These are phyloP conservation scores for Erysimum cheiranthoides DNA, from an alignment of 345 rosid genomes.

Conservation along the genomic window DNA sequence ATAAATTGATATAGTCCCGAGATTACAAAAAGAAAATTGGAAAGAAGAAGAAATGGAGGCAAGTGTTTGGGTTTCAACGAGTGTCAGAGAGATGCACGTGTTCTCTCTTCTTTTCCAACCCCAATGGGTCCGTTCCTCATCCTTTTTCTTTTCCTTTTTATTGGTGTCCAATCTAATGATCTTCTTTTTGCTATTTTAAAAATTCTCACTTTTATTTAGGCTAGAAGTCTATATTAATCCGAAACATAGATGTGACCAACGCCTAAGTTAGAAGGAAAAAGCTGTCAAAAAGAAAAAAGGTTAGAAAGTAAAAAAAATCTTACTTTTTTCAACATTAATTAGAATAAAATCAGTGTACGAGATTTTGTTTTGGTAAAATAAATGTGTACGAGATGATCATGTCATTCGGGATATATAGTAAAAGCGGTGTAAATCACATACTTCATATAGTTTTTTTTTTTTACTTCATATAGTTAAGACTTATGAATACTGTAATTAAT, in stretches of 20 bases:
- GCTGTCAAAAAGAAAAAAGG: too few species aligned
- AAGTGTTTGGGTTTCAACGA: conserved; percentile 38
- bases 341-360: background rate
- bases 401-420: background rate
- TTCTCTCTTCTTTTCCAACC: conserved; percentile 34
- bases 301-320: background rate
- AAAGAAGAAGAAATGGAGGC: conserved; percentile 18
- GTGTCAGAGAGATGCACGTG: conserved; percentile 47
- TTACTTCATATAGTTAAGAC: background rate
- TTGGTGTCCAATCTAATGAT: conserved; percentile 11
- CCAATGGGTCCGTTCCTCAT: conserved; percentile 15
- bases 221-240: background rate
- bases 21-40: background rate
- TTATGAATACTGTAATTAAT: background rate
- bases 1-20: background rate
- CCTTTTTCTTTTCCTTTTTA: conserved; percentile 1
- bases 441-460: background rate
- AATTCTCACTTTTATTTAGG: background rate
- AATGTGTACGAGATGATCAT: background rate
- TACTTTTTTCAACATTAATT: background rate
- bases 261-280: background rate
- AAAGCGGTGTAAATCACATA: background rate
- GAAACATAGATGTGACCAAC: conserved; percentile 7
- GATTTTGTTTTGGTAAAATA: background rate
- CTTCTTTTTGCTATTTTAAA: background rate